Evolutionary conservation across 176 grass and related monocot species (phyloP), one percentile per base, ranked within the genome.

Genomic region (Melocanna baccifera): DNA sequence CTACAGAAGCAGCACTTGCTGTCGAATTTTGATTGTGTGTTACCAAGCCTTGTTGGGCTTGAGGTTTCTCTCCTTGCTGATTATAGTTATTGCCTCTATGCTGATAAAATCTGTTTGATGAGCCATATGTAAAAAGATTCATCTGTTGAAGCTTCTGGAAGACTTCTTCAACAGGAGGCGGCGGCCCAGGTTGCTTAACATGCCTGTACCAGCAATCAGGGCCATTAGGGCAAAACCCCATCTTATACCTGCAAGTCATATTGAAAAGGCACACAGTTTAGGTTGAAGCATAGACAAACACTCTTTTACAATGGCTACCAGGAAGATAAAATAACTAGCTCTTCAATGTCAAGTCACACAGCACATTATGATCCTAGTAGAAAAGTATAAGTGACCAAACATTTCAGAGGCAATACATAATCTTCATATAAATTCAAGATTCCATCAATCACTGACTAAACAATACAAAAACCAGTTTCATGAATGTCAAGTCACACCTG

Each of bases 201-300:
- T 96, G 94, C 51, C 89, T 83, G 75, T 96, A 96, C 9, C 91
- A 86, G 73, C 94, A 96, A 69, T 83, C 85, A 29, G 88, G 83
- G 14, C 94, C 94, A 88, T 96, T 96, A 11, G 94, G 94, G 73
- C 88, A 93, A 75, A 96, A 96, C 11, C 94, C 94, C 86, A 96
- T 81, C 77, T 91, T 96, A 42, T 93, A 96, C 94, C 94, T 93
- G 77, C 70, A 86, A 76, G 12, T 11, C 74, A 62, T 32, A 62
- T 62, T 29, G 90, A 11, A 87, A 87, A n/a, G 90, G 87, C 4
- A 83, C 90, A 76, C 32, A 92, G 62, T 75, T 92, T 84, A 48
- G 87, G 12, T 15, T 5, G 12, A 29, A 58, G 25, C 25, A 62
- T 28, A 62, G 1, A 29, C 25, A 29, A 29, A 6, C 25, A 29